These are phyloP conservation scores for Tillandsia leiboldiana DNA, from an alignment of 176 grass and related monocot species.

Conservation along the genomic window DNA sequence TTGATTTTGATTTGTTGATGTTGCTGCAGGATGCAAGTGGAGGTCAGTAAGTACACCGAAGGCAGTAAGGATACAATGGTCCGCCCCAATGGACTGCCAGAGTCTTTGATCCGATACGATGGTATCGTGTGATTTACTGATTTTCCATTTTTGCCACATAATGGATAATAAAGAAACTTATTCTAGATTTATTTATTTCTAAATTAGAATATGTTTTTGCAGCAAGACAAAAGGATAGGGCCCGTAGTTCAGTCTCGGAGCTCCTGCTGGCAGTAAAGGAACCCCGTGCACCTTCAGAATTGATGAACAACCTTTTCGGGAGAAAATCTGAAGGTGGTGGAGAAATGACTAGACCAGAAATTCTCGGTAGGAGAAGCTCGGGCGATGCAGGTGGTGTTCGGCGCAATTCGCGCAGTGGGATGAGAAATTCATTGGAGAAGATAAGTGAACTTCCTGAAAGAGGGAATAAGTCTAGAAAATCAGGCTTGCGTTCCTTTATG, in stretches of 20 bases:
- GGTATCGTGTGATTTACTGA: slow-evolving; percentile 30
- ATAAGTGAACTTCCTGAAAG: slow-evolving; percentile 60
- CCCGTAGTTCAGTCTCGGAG: slow-evolving; percentile 71
- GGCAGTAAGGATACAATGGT: slow-evolving; percentile 61
- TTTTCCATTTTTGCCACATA: no score
- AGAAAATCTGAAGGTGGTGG: slow-evolving; percentile 55
- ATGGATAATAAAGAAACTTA: neutral
- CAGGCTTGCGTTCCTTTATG: slow-evolving; percentile 63
- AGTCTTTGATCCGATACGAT: slow-evolving; percentile 90
- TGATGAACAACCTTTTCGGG: slow-evolving; percentile 33
- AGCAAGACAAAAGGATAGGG: slow-evolving; percentile 79
- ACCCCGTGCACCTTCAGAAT: slow-evolving; percentile 51
- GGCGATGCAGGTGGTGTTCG: slow-evolving; percentile 34
- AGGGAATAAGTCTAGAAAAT: slow-evolving; percentile 54
- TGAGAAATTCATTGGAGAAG: slow-evolving; percentile 58
- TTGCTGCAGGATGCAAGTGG: slow-evolving; percentile 84
- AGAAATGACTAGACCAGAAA: neutral
- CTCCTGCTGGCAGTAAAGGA: slow-evolving; percentile 66
- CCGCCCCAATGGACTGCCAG: slow-evolving; percentile 83
- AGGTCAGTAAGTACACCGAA: slow-evolving; percentile 96
- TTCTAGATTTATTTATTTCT: neutral
- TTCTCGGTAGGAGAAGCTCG: slow-evolving; percentile 41
- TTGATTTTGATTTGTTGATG: neutral
- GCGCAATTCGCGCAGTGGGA: slow-evolving; percentile 35
- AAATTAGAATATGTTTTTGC: slow-evolving; percentile 12